Conservation (phyloP, 176 grass and related monocot species). For the Zea luxurians region DNA sequence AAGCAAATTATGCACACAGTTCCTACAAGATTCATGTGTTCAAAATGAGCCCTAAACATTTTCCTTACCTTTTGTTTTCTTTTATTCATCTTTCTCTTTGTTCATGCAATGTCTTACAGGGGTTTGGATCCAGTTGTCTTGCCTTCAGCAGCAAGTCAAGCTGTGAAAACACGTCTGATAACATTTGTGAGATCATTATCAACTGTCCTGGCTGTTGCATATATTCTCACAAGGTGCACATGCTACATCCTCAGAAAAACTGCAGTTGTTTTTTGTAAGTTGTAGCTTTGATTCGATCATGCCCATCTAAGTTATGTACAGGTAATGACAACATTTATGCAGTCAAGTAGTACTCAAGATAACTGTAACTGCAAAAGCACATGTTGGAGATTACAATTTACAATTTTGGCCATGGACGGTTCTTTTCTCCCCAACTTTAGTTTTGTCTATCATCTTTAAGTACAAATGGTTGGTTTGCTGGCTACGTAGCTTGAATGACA, state of each 20-base stretch:
- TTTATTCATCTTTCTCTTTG: conserved; percentile 33
- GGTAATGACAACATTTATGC: conserved; percentile 4
- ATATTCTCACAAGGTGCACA: conserved; percentile 82
- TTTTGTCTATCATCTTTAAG: background rate
- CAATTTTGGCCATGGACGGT: background rate
- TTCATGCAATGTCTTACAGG: conserved; percentile 42
- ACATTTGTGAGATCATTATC: conserved; percentile 91
- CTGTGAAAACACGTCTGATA: conserved; percentile 75
- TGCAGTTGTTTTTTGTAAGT: conserved; percentile 2
- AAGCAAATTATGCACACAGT: background rate
- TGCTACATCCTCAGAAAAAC: conserved; percentile 24
- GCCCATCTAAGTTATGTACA: conserved; percentile 3
- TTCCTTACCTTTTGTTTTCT: background rate
- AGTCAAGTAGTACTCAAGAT: background rate
- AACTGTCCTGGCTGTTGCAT: conserved; percentile 75
- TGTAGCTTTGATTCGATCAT: conserved; percentile 18
- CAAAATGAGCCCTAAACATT: background rate
- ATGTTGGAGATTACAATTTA: background rate
- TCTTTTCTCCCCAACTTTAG: conserved; percentile 18
- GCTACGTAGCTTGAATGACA: background rate
- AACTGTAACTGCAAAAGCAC: background rate
- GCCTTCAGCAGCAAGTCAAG: conserved; percentile 75
- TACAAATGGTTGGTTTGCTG: background rate
- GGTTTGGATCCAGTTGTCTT: conserved; percentile 80
- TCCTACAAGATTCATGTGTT: background rate